A percentile compares a stretch with the other conserved stretches of the same genome.
These are phyloP conservation scores for Tetragonia tetragonoides DNA, from an alignment of 148 eudicot species.

Conservation along the genomic window DNA sequence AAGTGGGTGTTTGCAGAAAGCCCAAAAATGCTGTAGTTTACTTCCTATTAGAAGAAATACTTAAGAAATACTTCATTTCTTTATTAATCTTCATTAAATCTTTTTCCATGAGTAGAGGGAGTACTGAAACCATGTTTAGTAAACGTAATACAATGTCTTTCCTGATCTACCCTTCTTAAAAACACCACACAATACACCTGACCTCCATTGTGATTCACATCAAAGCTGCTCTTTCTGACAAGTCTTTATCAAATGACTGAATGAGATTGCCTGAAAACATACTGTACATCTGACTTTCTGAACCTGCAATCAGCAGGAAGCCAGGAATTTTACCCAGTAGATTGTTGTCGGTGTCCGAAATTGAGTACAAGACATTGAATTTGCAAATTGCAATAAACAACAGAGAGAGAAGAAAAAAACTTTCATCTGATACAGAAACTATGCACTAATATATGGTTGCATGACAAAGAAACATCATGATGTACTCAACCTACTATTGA, in stretches of 20 bases:
- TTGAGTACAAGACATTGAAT: no score
- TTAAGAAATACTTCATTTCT: not conserved
- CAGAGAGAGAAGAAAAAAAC: not conserved
- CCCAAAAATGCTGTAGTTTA: not conserved
- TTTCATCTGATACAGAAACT: constrained; percentile 7
- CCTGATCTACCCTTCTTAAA: not conserved
- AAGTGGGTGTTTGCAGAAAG: not conserved
- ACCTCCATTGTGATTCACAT: no score
- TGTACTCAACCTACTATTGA: constrained; percentile 2
- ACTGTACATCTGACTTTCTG: not conserved
- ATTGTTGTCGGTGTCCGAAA: no score
- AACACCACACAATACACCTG: no score
- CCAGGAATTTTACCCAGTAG: no score
- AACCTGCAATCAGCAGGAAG: no score
- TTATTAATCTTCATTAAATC: not conserved
- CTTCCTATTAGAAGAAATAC: not conserved
- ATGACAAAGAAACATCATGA: constrained; percentile 4
- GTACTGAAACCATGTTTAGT: not conserved
- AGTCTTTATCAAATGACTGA: not conserved
- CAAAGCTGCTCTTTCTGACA: not conserved
- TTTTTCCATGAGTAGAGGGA: not conserved
- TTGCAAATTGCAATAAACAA: not conserved
- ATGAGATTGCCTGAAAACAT: not conserved
- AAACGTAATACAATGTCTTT: not conserved
- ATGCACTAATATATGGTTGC: constrained; percentile 5